These are phyloP conservation scores for Westerdykella ornata DNA, from an alignment of 2,329 filamentous ascomycete genomes.

Conservation along the genomic window DNA sequence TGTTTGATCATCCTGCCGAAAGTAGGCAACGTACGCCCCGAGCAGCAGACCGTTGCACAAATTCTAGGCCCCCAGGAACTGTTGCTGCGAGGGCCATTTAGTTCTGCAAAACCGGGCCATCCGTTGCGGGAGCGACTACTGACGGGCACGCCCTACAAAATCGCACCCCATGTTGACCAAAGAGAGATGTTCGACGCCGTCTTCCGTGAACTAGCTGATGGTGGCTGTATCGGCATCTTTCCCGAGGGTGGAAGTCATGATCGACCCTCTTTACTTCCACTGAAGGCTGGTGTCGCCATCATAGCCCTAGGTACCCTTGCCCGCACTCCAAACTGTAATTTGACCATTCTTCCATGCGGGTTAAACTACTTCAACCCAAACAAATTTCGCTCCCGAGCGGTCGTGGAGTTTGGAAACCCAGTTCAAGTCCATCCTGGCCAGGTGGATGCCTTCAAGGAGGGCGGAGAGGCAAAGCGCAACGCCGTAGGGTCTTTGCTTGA, in stretches of 20 bases:
- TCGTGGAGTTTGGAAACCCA: constrained; percentile 88
- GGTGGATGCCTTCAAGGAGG: constrained; percentile 48
- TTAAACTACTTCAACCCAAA: constrained; percentile 99
- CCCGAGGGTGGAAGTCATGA: constrained; percentile 9
- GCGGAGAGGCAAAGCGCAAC: constrained; percentile 35
- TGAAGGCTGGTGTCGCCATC: constrained; percentile 79
- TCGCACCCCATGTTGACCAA: constrained; percentile 8
- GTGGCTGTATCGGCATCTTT: constrained; percentile 8
- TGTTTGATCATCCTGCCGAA: constrained; percentile 83
- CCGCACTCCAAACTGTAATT: constrained; percentile 73
- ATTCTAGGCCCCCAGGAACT: constrained; percentile 75
- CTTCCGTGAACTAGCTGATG: constrained; percentile 2
- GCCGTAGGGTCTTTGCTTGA: constrained; percentile 47
- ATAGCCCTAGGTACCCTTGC: constrained; percentile 92
- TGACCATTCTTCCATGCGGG: constrained; percentile 92
- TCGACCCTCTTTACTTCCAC: constrained; percentile 3
- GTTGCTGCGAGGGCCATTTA: constrained; percentile 80
- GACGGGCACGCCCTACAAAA: constrained; percentile 4
- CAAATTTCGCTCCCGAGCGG: constrained; percentile 93
- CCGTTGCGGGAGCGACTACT: constrained; percentile 72
- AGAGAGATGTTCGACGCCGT: constrained; percentile 7
- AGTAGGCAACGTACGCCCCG: constrained; percentile 59
- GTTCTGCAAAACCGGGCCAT: constrained; percentile 62
- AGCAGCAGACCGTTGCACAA: constrained; percentile 75
- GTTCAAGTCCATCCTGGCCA: constrained; percentile 77